Percentiles rank a stretch among this genome's conserved stretches.
These are phyloP conservation scores for Cenococcum geophilum DNA, from an alignment of 495 filamentous ascomycete species.

Conservation along the genomic window DNA sequence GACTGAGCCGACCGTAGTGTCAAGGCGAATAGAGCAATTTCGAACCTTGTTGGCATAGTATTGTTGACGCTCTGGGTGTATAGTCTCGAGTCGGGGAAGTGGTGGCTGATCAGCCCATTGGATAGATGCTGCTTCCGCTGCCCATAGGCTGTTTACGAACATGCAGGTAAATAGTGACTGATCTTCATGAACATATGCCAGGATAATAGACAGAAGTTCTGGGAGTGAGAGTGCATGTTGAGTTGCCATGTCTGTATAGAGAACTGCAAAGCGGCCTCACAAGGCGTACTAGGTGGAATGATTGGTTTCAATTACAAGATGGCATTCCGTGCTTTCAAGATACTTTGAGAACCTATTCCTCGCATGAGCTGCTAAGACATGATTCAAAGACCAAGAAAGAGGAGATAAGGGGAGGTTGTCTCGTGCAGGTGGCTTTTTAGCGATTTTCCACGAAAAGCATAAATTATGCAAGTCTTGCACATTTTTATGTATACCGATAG, in stretches of 20 bases:
- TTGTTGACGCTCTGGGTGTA: background rate
- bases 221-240: background rate
- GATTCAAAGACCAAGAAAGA: no score
- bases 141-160: conserved; percentile 3
- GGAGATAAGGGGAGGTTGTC: no score
- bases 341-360: no score
- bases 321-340: no score
- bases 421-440: no score
- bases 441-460: no score
- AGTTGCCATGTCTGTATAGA: background rate
- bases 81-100: background rate
- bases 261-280: no score
- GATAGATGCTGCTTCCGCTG: background rate
- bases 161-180: background rate
- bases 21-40: background rate
- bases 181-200: background rate
- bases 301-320: no score
- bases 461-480: no score
- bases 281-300: no score
- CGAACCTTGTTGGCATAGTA: background rate
- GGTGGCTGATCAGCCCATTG: background rate
- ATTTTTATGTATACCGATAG: no score
- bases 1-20: background rate
- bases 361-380: no score
- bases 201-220: background rate